These are phyloP conservation scores for Apiotrichum laibachii DNA, from an alignment of 1,284 basidiomycete species.

Conservation along the genomic window DNA sequence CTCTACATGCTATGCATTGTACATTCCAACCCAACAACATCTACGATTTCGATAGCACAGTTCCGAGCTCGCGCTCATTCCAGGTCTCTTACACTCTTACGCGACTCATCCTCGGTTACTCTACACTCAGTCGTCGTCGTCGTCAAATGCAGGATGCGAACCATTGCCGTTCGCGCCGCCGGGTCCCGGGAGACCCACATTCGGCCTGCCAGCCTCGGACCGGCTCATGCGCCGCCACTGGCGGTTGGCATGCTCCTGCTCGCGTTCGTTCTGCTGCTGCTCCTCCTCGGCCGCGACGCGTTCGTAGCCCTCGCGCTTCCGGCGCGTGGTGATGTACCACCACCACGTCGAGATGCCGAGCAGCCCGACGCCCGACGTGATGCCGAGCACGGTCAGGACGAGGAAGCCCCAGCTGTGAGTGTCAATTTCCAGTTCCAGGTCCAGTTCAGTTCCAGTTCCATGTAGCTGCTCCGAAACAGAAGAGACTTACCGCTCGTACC, in stretches of 20 bases:
- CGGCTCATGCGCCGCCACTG: constrained; percentile 18
- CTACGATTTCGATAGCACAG: no score
- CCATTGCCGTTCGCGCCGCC: neutral
- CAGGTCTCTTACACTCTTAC: no score
- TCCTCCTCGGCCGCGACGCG: constrained; percentile 12
- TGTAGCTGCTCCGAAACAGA: no score
- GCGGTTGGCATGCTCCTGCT: constrained; percentile 16
- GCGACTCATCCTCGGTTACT: no score
- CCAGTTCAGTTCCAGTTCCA: no score
- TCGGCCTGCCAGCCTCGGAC: neutral
- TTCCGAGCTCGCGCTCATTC: no score
- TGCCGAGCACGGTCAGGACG: constrained; percentile 53
- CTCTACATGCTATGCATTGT: no score
- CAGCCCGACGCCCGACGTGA: constrained; percentile 60
- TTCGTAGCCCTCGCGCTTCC: constrained; percentile 17
- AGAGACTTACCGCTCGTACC: constrained; percentile 59
- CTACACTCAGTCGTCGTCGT: no score
- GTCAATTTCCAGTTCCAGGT: neutral
- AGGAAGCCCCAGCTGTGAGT: constrained; percentile 42
- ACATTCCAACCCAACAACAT: no score
- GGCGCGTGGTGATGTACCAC: constrained; percentile 52
- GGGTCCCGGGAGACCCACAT: neutral
- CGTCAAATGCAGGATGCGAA: neutral
- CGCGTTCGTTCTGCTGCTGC: constrained; percentile 10
- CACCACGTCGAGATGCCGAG: constrained; percentile 62